Conservation (phyloP, 208 protist genomes). For the Polymyxa betae region DNA sequence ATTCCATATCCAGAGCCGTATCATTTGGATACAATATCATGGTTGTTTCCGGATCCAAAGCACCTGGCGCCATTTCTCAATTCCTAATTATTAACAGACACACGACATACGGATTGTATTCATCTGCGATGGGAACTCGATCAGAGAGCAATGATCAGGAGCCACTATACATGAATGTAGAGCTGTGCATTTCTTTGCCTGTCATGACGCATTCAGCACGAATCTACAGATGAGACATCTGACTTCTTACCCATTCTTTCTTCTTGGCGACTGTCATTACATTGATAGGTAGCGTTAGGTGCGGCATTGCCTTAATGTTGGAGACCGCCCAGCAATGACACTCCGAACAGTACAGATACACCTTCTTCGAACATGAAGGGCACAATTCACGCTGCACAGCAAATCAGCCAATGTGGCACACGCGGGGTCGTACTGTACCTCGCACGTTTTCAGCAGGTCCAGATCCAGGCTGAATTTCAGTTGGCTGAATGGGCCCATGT, state of each 20-base stretch:
- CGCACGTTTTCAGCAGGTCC: not conserved
- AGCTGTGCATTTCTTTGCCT: conserved; percentile 49
- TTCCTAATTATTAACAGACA: not conserved
- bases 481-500: not conserved
- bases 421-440: not conserved
- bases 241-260: conserved; percentile 4
- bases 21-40: conserved; percentile 15
- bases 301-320: not conserved
- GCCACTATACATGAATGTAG: conserved; percentile 3
- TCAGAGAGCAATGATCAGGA: not conserved
- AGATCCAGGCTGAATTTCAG: not conserved
- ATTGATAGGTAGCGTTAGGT: not conserved
- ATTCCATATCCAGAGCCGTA: conserved; percentile 27
- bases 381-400: not conserved
- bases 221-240: not conserved
- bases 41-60: not conserved
- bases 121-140: conserved; percentile 7
- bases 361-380: not conserved
- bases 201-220: not conserved
- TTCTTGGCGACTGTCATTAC: not conserved
- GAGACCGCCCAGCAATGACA: conserved; percentile 2
- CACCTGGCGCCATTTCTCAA: not conserved
- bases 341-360: conserved; percentile 24
- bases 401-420: not conserved
- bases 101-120: not conserved